Percentiles rank a stretch among this genome's conserved stretches.
Conservation (phyloP, 306 rosid genomes). For the Sesbania bispinosa region DNA sequence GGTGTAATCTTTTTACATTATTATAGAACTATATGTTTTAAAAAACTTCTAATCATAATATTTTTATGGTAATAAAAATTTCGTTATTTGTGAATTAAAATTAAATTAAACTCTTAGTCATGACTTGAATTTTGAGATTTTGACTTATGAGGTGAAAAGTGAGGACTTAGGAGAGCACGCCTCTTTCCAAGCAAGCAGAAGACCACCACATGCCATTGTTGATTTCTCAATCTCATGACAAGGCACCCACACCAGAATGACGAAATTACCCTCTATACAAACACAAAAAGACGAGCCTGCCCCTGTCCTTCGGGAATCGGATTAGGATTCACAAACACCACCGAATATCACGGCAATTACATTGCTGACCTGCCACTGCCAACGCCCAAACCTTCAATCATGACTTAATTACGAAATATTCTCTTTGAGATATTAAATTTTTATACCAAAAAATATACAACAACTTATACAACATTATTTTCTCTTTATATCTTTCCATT, state of each 20-base stretch:
- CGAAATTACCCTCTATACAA: slow-evolving; percentile 28
- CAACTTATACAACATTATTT: no score
- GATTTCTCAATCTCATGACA: not conserved
- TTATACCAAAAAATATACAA: no score
- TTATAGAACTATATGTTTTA: no score
- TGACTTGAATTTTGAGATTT: not conserved
- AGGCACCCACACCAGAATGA: not conserved
- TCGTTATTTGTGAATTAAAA: no score
- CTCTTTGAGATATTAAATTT: no score
- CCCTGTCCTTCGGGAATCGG: not conserved
- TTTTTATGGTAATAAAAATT: no score
- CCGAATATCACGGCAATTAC: slow-evolving; percentile 42
- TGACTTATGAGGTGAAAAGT: not conserved
- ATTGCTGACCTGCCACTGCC: slow-evolving; percentile 29
- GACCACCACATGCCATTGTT: slow-evolving; percentile 2
- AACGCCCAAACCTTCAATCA: not conserved
- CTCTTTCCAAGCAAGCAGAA: not conserved
- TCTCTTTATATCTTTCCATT: no score
- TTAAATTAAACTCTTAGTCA: not conserved
- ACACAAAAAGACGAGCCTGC: not conserved
- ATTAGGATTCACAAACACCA: slow-evolving; percentile 7
- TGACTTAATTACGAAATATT: not conserved
- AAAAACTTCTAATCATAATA: no score
- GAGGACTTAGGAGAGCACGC: not conserved
- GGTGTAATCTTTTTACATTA: no score